A percentile compares a stretch with the other conserved stretches of the same genome.
phyloP scores from a whole-genome alignment of 2,329 filamentous ascomycete species.

The Neonectria punicea region DNA sequence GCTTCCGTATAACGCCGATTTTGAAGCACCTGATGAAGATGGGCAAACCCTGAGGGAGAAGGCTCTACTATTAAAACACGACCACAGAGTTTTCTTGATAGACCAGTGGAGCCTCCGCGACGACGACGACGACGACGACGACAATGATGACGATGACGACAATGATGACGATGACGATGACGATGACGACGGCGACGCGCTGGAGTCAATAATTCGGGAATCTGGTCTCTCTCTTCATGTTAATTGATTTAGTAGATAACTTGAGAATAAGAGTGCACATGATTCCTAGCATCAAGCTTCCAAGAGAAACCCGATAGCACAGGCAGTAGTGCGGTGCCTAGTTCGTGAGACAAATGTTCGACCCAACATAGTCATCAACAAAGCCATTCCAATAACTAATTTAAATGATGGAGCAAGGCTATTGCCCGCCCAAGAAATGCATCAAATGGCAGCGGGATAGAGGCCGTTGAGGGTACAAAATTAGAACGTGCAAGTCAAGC shows the following conservation, averaged over 20 bases:
- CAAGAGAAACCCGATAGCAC: constrained; percentile 1
- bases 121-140: background rate
- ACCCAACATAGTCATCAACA: constrained; percentile 3
- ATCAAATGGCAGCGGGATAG: background rate
- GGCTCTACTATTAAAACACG: background rate
- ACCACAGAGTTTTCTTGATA: background rate
- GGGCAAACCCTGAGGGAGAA: background rate
- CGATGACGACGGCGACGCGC: background rate
- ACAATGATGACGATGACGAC: background rate
- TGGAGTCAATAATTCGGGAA: too few species aligned
- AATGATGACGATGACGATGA: background rate
- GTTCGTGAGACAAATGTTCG: constrained; percentile 4
- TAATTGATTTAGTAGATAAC: background rate
- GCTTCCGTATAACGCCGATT: background rate
- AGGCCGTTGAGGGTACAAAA: constrained; percentile 1
- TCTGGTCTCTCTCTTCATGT: background rate
- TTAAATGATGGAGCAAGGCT: constrained; percentile 1
- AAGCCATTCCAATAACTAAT: constrained; percentile 6
- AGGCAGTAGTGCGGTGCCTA: constrained; percentile 12
- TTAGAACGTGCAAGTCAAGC: constrained; percentile 2
- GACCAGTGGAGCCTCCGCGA: background rate
- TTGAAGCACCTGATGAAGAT: background rate
- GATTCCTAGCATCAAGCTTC: background rate
- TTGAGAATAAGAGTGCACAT: background rate
- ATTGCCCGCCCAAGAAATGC: constrained; percentile 4